Evolutionary conservation across 306 rosid species (phyloP), one percentile per base, ranked within the genome.

Genomic region (Quercus cerris): DNA sequence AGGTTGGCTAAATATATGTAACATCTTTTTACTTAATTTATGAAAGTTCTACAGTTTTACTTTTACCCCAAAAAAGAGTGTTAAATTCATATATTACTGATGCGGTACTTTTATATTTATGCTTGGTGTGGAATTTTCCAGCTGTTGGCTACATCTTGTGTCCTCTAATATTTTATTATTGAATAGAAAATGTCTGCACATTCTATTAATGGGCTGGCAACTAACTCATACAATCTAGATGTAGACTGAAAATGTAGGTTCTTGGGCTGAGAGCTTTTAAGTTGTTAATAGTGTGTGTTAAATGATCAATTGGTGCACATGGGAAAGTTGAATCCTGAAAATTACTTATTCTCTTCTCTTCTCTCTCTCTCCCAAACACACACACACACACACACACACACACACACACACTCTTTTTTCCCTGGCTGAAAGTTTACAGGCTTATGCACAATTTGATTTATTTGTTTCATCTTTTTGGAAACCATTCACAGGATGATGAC

Each of bases 1-100:
- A 95, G 99, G 99, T 91, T 15, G 68, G 33, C 54, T 81, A 35
- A 69, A 67, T 78, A 66, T 55, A 70, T 46, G 20, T 52, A 31
- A 56, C 23, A 66, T 75, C 18, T 1, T 79, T 66, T 41, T 30
- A 18, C 74, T 56, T 84, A 54, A 13, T 56, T 76, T 22, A 41
- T 75, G 62, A 66, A 75, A 63, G 20, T 76, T 56, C 13, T 49
- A 71, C 54, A 20, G 77, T 70, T 35, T 63, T n/a, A 74, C 25
- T 33, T 67, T 35, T 35, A 15, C 25, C 14, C 54, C 54, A 49
- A 12, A 67, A 33, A 67, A 13, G n/a, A n/a, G 8, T 67, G 51
- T 28, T 6, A 33, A 30, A 31, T 33, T 27, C 46, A 66, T 31
- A 33, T 31, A 61, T 2, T 25, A 5, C 30, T 6, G 25, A 66